Conservation (phyloP, 345 rosid genomes). For the Durio zibethinus region DNA sequence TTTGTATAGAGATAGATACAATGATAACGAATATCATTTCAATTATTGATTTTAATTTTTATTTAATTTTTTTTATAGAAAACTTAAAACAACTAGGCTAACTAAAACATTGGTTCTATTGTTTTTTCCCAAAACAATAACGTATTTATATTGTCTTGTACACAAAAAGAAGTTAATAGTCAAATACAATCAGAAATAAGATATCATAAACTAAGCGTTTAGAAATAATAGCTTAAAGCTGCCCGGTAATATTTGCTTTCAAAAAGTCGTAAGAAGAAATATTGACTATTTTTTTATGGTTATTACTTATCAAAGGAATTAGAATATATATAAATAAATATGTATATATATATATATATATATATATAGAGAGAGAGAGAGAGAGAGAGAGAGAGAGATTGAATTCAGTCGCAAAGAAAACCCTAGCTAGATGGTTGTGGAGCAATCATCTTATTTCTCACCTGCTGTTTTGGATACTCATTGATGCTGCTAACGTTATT, state of each 20-base stretch:
- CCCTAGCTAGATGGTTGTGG: not conserved
- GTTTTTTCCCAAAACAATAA: not conserved
- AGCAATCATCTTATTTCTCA: not conserved
- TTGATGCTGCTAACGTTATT: too few relatives aligned
- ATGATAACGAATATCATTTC: too few relatives aligned
- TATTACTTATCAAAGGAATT: not conserved
- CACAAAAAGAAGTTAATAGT: not conserved
- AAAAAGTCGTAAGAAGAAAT: not conserved
- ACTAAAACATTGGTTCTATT: not conserved
- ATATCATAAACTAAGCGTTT: not conserved
- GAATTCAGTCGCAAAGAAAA: not conserved
- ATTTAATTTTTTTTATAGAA: too few relatives aligned
- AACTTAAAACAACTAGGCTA: too few relatives aligned
- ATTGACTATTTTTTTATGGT: not conserved
- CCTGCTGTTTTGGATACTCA: not conserved
- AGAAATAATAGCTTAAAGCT: not conserved
- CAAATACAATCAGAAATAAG: not conserved
- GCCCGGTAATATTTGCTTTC: not conserved
- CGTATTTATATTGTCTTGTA: not conserved
- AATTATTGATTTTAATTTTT: too few relatives aligned
- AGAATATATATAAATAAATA: not conserved
- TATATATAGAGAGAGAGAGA: too few relatives aligned
- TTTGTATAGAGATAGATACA: too few relatives aligned
- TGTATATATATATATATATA: too few relatives aligned
- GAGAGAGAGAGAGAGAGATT: too few relatives aligned